phyloP scores from a whole-genome alignment of 805 yeast genomes.

The Kregervanrija delftensis region DNA sequence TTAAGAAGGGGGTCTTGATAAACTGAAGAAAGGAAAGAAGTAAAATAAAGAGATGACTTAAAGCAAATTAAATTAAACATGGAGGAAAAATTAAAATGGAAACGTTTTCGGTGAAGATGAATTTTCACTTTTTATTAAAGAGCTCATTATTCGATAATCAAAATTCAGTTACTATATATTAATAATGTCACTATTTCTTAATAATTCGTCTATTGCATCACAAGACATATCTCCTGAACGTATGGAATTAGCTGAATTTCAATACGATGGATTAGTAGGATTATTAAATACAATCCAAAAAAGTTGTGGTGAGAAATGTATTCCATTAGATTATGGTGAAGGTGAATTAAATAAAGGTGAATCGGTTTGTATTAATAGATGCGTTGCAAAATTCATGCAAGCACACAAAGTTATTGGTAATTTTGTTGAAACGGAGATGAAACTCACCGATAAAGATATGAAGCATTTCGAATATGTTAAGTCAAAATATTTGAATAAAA shows the following conservation, averaged over 20 bases:
- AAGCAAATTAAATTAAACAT: too few species aligned
- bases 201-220: slow-evolving; percentile 31
- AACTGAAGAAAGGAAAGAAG: too few species aligned
- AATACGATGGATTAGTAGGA: slow-evolving; percentile 55
- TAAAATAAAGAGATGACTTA: too few species aligned
- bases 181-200: slow-evolving; percentile 62
- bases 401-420: slow-evolving; percentile 62
- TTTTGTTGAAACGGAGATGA: slow-evolving; percentile 32
- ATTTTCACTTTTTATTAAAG: not conserved
- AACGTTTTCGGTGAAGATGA: not conserved
- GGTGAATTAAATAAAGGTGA: slow-evolving; percentile 76
- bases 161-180: not conserved
- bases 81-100: too few species aligned
- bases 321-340: slow-evolving; percentile 73
- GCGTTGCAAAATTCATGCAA: slow-evolving; percentile 83
- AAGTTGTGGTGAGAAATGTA: slow-evolving; percentile 69
- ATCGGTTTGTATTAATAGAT: slow-evolving; percentile 84
- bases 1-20: too few species aligned
- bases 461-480: slow-evolving; percentile 22
- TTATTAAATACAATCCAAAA: slow-evolving; percentile 44
- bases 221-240: slow-evolving; percentile 54
- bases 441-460: slow-evolving; percentile 39
- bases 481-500: slow-evolving; percentile 11
- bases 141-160: not conserved
- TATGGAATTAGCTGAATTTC: slow-evolving; percentile 58